phyloP scores from a whole-genome alignment of 305 asterid species.

The Caryopteris hybrid region DNA sequence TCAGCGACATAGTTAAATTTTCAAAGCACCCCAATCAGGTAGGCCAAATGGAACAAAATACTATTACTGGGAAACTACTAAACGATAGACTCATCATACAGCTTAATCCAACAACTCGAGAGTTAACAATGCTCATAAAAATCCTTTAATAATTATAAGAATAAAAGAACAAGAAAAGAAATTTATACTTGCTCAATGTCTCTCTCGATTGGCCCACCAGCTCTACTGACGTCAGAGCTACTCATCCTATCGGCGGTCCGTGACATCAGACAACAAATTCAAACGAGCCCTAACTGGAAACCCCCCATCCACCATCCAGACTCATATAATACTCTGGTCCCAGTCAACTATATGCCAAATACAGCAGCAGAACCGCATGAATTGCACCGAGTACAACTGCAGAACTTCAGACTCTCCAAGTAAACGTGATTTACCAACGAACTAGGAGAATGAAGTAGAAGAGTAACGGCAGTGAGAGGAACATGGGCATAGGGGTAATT shows the following conservation, averaged over 20 bases:
- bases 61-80: neutral
- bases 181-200: conserved; percentile 49
- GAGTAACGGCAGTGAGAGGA: conserved; percentile 3
- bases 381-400: conserved; percentile 23
- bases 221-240: conserved; percentile 43
- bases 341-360: conserved; percentile 17
- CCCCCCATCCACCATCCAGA: conserved; percentile 32
- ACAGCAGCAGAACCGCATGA: conserved; percentile 21
- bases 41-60: conserved; percentile 1
- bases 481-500: conserved; percentile 5
- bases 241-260: conserved; percentile 49
- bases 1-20: neutral
- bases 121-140: neutral
- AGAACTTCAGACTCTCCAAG: conserved; percentile 11
- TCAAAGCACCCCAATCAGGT: conserved; percentile 15
- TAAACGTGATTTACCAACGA: conserved; percentile 4
- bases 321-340: conserved; percentile 20
- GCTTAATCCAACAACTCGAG: conserved; percentile 17
- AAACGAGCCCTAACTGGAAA: conserved; percentile 43
- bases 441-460: conserved; percentile 6
- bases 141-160: neutral
- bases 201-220: conserved; percentile 53
- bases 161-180: conserved; percentile 6
- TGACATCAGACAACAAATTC: conserved; percentile 34
- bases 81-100: conserved; percentile 1